Conservation (phyloP, 345 rosid species). For the Litchi chinensis region DNA sequence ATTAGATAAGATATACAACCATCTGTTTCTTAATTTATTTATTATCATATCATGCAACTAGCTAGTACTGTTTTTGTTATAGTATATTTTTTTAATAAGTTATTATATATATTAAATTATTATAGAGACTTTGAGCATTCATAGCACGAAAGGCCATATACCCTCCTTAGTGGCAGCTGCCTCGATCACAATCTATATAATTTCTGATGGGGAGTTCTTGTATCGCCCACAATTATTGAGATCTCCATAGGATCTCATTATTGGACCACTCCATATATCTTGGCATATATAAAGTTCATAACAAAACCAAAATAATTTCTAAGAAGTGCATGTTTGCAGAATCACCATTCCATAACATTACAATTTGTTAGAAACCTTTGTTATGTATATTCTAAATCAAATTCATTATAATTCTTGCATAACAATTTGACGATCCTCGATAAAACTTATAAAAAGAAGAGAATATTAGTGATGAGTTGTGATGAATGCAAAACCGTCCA, state of each 20-base stretch:
- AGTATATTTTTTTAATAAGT: too few relatives aligned
- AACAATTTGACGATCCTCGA: not conserved
- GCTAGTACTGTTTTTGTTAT: too few relatives aligned
- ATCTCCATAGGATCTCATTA: not conserved
- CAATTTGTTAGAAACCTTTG: too few relatives aligned
- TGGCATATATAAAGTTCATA: not conserved
- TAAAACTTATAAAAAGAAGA: not conserved
- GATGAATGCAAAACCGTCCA: not conserved
- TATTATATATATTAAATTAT: too few relatives aligned
- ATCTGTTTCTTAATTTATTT: slow-evolving; percentile 4
- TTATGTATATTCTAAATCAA: not conserved
- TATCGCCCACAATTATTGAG: not conserved
- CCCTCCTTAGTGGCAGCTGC: not conserved
- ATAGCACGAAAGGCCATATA: slow-evolving; percentile 15
- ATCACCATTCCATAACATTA: too few relatives aligned
- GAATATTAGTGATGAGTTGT: too few relatives aligned
- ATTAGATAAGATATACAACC: slow-evolving; percentile 2
- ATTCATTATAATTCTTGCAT: too few relatives aligned
- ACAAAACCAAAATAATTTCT: too few relatives aligned
- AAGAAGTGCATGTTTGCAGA: too few relatives aligned
- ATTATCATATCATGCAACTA: not conserved
- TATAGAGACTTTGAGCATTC: slow-evolving; percentile 1
- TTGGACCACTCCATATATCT: slow-evolving; percentile 15
- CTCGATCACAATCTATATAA: not conserved
- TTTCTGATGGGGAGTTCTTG: not conserved